Evolutionary conservation across 306 rosid genomes (phyloP), one percentile per base, ranked within the genome.

Genomic region (Astragalus membranaceus): DNA sequence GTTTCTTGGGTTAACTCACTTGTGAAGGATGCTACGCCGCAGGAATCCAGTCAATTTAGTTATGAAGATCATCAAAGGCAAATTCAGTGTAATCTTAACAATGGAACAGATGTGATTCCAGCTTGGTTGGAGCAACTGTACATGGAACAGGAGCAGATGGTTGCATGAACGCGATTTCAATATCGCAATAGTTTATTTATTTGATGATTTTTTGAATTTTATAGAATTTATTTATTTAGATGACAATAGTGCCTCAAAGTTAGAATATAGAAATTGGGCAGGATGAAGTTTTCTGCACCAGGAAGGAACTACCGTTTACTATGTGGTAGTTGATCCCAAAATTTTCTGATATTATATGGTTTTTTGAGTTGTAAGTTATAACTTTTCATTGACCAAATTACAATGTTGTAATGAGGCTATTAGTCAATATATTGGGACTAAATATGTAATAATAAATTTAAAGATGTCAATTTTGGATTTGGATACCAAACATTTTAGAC

Each of bases 101-200:
- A 72, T 13, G 88, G 87, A 69, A 79, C 71, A 0, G 88, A 88
- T 68, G 75, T 51, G 9, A 79, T 85, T 35, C 86, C 91, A 3
- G 87, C 93, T 26, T 91, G 88, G 93, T 74, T 87, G 77, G 97
- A 92, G 86, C 95, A 88, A 79, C 6, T 86, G 84, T 89, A 89
- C 84, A 70, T 80, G 83, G 98, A 89, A 56, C 95, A 92, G 72
- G 88, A 92, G 85, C 96, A 83, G 75, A 72, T 82, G 80, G 95
- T 83, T 76, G 91, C 96, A 6, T 85, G 67, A 80, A 78, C 12
- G 54, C 51, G 15, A 56, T 12, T 14, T 43, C 29, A 36, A 32
- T n/a, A n/a, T n/a, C 53, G 70, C 62, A 79, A 70, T 66, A 33
- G 62, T 64, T 68, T 63, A 36, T 64, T 78, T 63, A 46, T 73